Evolutionary conservation across 2,329 filamentous ascomycete genomes (phyloP).

Genomic region (Plectosphaerella sp.): DNA sequence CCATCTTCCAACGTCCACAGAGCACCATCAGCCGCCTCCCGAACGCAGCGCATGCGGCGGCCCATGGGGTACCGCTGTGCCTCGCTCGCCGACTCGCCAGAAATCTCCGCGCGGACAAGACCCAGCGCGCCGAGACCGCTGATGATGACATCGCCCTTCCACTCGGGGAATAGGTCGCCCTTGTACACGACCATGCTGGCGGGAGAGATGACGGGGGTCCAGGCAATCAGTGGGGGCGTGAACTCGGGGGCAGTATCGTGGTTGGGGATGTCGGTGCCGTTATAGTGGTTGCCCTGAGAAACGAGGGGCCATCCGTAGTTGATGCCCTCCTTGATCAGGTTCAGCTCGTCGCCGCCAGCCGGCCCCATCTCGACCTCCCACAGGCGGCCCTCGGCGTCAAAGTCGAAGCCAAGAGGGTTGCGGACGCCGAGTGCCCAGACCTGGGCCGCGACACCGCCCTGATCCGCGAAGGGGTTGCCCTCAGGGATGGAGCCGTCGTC

Average conservation of each 20-base stretch:
- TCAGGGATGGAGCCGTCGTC: conserved; percentile 24
- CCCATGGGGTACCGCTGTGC: conserved; percentile 25
- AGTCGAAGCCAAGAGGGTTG: conserved; percentile 28
- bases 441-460: conserved; percentile 21
- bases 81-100: conserved; percentile 23
- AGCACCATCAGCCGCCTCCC: conserved; percentile 22
- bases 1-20: conserved; percentile 28
- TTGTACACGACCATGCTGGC: conserved; percentile 28
- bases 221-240: conserved; percentile 23
- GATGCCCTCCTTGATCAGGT: conserved; percentile 25
- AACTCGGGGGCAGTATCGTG: conserved; percentile 26
- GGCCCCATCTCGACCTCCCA: conserved; percentile 30
- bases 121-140: conserved; percentile 19
- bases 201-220: conserved; percentile 28
- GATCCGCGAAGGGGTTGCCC: conserved; percentile 25
- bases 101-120: conserved; percentile 24
- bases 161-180: conserved; percentile 24
- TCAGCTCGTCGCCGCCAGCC: conserved; percentile 28
- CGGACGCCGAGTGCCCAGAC: conserved; percentile 26
- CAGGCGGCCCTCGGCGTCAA: conserved; percentile 25
- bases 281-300: conserved; percentile 24
- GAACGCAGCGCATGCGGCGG: conserved; percentile 25
- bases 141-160: conserved; percentile 27
- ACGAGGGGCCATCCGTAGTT: conserved; percentile 29
- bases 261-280: conserved; percentile 22